phyloP scores from a whole-genome alignment of 2,329 filamentous ascomycete species.

The Colletotrichum phormii region DNA sequence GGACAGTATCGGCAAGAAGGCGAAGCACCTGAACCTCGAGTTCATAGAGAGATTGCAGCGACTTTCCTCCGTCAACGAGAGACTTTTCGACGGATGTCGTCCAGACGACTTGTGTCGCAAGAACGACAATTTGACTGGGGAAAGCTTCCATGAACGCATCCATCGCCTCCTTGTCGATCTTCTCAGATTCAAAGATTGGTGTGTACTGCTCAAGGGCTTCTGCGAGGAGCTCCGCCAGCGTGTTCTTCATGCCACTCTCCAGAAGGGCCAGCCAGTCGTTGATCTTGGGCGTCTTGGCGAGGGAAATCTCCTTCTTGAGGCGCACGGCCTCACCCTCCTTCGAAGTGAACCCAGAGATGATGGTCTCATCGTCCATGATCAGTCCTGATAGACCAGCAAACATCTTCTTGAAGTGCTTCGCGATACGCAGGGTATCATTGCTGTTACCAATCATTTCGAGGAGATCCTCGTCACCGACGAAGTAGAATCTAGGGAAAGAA shows the following conservation, averaged over 20 bases:
- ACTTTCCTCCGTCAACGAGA: conserved; percentile 77
- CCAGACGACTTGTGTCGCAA: conserved; percentile 95
- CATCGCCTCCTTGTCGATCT: conserved; percentile 77
- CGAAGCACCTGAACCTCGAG: conserved; percentile 87
- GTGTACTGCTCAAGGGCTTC: conserved; percentile 88
- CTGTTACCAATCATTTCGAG: conserved; percentile 99
- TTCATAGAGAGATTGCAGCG: conserved; percentile 78
- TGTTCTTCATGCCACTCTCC: conserved; percentile 93
- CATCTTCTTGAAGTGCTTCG: conserved; percentile 99
- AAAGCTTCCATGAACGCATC: conserved; percentile 85
- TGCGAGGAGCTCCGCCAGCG: conserved; percentile 88
- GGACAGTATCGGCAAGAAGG: conserved; percentile 86
- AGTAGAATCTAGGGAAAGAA: conserved; percentile 98
- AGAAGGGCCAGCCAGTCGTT: conserved; percentile 98
- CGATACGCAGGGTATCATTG: conserved; percentile 94
- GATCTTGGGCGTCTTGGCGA: conserved; percentile 94
- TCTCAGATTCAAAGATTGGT: conserved; percentile 78
- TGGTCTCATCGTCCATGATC: conserved; percentile 88
- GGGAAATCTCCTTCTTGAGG: conserved; percentile 90
- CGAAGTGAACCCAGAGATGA: conserved; percentile 92
- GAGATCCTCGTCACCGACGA: conserved; percentile 97
- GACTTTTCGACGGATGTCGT: conserved; percentile 86
- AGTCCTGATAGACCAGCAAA: conserved; percentile 95
- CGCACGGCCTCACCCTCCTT: conserved; percentile 93
- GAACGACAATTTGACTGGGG: conserved; percentile 94